Evolutionary conservation across 2,329 filamentous ascomycete species (phyloP), one percentile per base, ranked within the genome.

Genomic region (Talaromyces atroroseus): DNA sequence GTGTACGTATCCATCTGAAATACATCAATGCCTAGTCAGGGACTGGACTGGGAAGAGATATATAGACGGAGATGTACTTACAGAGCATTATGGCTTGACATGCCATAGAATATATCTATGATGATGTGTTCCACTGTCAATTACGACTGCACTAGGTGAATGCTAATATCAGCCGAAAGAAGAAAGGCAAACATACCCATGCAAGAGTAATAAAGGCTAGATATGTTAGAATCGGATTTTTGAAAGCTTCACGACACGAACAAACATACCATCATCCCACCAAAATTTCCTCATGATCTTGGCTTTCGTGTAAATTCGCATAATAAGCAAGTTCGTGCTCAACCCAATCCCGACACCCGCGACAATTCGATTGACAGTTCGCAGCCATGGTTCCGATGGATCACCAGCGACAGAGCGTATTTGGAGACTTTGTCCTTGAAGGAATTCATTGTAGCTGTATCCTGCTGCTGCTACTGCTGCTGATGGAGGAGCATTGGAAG

Each of bases 251-350:
- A 38, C 3, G 10, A 23, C 16, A 24, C 7, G 16, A 18, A 16
- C 8, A 23, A 14, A 23, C 46, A 21, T 48, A 62, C 60, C 54
- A 42, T 62, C 60, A 48, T 62, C 59, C 60, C 59, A 62, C 60
- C 60, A 62, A 23, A 62, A 60, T 36, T 53, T 61, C 32, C 38
- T 57, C 52, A 62, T 54, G 34, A 61, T 26, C 3, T 29, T 20
- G 24, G 21, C 38, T 38, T 62, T 62, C 2, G 59, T 61, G 44
- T 61, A 61, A 12, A 61, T 29, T 7, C 59, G 29, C 26, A 55
- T 34, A 44, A 49, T 36, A 11, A 55, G 36, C 24, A 49, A 49
- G 36, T 20, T 49, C 14, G 36, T 55, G 7, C 53, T 55, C 12
- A 50, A 32, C 10, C 34, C 20, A 10, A 49, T 32, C 3, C 46